These are phyloP conservation scores for Phytophthora uliginosa DNA, from an alignment of 352 stramenopile genomes.

Conservation along the genomic window DNA sequence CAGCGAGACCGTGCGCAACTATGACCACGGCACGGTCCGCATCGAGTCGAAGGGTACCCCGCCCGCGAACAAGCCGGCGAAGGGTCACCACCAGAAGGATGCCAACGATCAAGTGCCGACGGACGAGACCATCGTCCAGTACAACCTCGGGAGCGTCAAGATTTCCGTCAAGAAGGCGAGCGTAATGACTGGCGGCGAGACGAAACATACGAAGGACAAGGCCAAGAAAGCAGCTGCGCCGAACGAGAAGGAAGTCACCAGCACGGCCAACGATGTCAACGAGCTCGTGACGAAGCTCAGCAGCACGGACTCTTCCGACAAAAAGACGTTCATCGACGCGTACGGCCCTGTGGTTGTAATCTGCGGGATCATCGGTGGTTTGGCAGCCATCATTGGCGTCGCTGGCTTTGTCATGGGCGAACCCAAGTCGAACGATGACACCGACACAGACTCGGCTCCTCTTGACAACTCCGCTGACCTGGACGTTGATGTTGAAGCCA, in stretches of 20 bases:
- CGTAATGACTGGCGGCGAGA: conserved; percentile 2
- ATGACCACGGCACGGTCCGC: conserved; percentile 45
- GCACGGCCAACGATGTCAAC: conserved; percentile 44
- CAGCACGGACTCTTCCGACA: conserved; percentile 26
- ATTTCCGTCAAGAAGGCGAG: conserved; percentile 35
- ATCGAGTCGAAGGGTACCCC: conserved; percentile 36
- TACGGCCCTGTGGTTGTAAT: conserved; percentile 67
- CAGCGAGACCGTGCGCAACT: conserved; percentile 39
- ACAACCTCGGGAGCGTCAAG: conserved; percentile 63
- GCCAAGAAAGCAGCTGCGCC: conserved; percentile 16
- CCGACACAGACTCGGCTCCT: conserved; percentile 51
- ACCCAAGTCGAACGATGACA: conserved; percentile 29
- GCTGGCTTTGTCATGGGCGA: conserved; percentile 60
- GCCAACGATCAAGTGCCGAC: conserved; percentile 17
- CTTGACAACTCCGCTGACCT: conserved; percentile 44
- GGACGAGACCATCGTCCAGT: conserved; percentile 59
- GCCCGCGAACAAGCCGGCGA: conserved; percentile 36
- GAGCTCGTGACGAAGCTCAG: conserved; percentile 72
- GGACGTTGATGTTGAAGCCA: conserved; percentile 72
- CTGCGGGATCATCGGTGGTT: conserved; percentile 68
- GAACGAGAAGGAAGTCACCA: conserved; percentile 40
- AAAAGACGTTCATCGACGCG: conserved; percentile 53
- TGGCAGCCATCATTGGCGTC: conserved; percentile 77
- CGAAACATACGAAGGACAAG: conserved; percentile 18
- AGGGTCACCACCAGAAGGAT: conserved; percentile 27